Conservation (phyloP, 2,329 filamentous ascomycete species). For the Botrytis fragariae region DNA sequence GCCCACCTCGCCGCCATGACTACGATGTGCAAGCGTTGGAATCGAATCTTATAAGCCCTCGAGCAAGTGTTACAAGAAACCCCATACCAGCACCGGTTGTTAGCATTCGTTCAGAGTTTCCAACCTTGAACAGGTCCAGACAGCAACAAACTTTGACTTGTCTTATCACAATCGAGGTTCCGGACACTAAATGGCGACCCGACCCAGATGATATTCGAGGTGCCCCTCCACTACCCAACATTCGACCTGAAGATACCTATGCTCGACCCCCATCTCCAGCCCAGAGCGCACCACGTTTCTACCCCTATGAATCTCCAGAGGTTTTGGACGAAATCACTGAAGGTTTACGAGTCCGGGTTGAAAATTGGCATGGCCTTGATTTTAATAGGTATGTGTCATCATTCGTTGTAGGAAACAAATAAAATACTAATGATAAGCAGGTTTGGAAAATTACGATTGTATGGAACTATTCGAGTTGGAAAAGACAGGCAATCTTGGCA, state of each 20-base stretch:
- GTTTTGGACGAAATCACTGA: slow-evolving; percentile 83
- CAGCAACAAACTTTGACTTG: slow-evolving; percentile 96
- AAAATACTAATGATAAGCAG: slow-evolving; percentile 45
- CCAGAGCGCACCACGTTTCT: slow-evolving; percentile 52
- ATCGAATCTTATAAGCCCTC: slow-evolving; percentile 72
- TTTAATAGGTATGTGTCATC: slow-evolving; percentile 63
- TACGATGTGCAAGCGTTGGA: slow-evolving; percentile 98
- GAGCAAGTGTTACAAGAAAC: slow-evolving; percentile 66
- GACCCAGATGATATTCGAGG: slow-evolving; percentile 75
- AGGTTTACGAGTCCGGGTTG: slow-evolving; percentile 79
- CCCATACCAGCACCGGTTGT: slow-evolving; percentile 88
- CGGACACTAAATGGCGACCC: slow-evolving; percentile 86
- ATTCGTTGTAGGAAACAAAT: not conserved
- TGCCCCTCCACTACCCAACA: slow-evolving; percentile 44
- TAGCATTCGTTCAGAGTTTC: slow-evolving; percentile 95
- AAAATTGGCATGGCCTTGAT: slow-evolving; percentile 97
- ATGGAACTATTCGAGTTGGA: slow-evolving; percentile 86
- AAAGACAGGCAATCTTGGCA: slow-evolving; percentile 98
- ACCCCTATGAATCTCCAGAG: slow-evolving; percentile 72
- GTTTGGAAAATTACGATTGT: slow-evolving; percentile 87
- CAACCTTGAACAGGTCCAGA: slow-evolving; percentile 84
- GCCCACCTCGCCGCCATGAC: slow-evolving; percentile 73
- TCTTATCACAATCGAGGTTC: slow-evolving; percentile 88
- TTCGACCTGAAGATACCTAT: slow-evolving; percentile 53
- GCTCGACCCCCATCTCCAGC: slow-evolving; percentile 58